Evolutionary conservation across 1,284 basidiomycete species (phyloP), one percentile per base, ranked within the genome.

Genomic region (Ustilago loliicola): DNA sequence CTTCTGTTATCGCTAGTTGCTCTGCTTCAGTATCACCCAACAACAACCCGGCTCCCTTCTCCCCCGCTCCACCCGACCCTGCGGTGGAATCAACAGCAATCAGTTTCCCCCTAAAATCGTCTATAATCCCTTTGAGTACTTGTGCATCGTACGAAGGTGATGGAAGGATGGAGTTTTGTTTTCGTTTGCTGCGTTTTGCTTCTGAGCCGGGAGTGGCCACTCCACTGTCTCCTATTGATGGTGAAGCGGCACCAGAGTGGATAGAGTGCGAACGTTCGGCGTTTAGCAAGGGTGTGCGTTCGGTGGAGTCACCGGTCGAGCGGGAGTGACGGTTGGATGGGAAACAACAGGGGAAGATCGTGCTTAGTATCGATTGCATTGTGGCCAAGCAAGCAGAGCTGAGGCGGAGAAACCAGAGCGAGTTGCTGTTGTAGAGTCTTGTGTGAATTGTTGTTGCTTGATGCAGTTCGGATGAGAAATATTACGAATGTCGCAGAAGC

Each of bases 281-380:
- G 48, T 30, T 36, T 2, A 72, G 38, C 1, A 77, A 53, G 3
- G 69, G 74, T 21, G 74, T 72, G 25, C 69, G 61, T 29, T 75
- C 72, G 32, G 59, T 62, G n/a, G 10, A 27, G 2, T 61, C 52
- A 4, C 45, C 34, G 8, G 29, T 50, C 0, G 45, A 40, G 21
- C 30, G 56, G 13, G 42, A 21, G n/a, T 52, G 63, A 2, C 68
- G 74, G 23, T 23, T 10, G 10, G 61, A 29, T 29, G 58, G 58
- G 29, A 77, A 69, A 52, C 74, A 77, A 58, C 74, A 77, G 8
- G 65, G 59, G 25, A 77, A 72, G 27, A 77, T 30, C 29, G 27
- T 60, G 55, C 59, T 59, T 3, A 77, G 66, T 21, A 77, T 23
- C 7, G 40, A 54, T 38, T 77, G 65, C 69, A 77, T 77, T 2